phyloP scores from a whole-genome alignment of 140 eudicot genomes.

The Erigeron philadelphicus region DNA sequence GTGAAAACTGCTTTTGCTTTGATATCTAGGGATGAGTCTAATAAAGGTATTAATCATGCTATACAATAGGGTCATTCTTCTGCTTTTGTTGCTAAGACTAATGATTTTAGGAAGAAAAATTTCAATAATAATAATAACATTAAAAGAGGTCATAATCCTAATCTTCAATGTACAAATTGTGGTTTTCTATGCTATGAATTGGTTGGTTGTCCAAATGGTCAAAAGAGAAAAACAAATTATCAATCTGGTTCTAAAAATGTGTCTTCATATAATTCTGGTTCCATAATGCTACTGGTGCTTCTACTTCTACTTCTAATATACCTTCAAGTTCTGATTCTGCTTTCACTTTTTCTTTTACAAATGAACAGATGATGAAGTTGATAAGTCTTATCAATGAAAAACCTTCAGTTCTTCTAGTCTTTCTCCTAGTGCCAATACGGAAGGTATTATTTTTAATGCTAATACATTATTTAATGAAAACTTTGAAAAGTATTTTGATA shows the following conservation, averaged over 20 bases:
- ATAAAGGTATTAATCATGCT: too few relatives aligned
- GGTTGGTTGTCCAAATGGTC: background rate
- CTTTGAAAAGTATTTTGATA: too few relatives aligned
- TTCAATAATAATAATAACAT: too few relatives aligned
- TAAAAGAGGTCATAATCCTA: background rate
- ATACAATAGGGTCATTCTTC: background rate
- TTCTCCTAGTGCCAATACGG: background rate
- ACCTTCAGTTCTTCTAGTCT: too few relatives aligned
- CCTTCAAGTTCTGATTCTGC: background rate
- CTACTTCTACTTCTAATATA: background rate
- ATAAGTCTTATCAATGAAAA: background rate
- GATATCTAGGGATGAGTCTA: background rate
- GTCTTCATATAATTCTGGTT: background rate
- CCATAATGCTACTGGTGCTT: too few relatives aligned
- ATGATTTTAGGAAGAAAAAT: background rate
- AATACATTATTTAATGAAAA: too few relatives aligned
- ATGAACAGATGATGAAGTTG: background rate
- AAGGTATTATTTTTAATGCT: background rate
- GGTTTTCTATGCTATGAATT: background rate
- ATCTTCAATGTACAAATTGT: background rate
- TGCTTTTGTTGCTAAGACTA: background rate
- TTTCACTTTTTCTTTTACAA: background rate
- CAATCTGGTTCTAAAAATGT: background rate
- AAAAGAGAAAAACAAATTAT: too few relatives aligned
- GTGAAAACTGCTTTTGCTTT: background rate